phyloP scores from a whole-genome alignment of 768 basidiomycete species.

The Auricularia sp. region DNA sequence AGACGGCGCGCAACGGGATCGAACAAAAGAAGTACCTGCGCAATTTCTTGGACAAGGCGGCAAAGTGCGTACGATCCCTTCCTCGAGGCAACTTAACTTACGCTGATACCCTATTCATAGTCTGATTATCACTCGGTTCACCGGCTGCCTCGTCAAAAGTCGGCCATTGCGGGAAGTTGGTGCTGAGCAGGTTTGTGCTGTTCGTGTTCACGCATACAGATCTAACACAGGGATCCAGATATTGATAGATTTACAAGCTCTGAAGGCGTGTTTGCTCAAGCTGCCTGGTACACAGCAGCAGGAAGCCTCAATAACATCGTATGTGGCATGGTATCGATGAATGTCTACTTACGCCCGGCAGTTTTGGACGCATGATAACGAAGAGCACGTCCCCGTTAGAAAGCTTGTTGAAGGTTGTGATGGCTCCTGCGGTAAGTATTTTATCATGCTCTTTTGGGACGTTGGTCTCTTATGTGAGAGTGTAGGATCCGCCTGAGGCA shows the following conservation, averaged over 20 bases:
- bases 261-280: constrained; percentile 74
- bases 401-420: constrained; percentile 88
- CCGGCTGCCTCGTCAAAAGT: constrained; percentile 79
- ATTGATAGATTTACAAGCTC: constrained; percentile 78
- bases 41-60: constrained; percentile 89
- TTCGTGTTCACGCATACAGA: too few relatives aligned
- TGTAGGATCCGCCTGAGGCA: constrained; percentile 79
- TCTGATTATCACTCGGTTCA: constrained; percentile 77
- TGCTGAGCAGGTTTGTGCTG: constrained; percentile 73
- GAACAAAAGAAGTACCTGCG: constrained; percentile 93
- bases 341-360: constrained; percentile 10
- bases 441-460: neutral
- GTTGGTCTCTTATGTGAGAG: neutral
- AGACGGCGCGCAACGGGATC: constrained; percentile 65
- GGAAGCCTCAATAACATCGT: constrained; percentile 16
- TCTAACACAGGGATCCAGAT: constrained; percentile 36
- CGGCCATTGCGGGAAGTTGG: constrained; percentile 86
- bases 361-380: constrained; percentile 75
- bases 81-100: neutral
- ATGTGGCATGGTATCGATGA: constrained; percentile 7
- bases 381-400: constrained; percentile 79
- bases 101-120: constrained; percentile 27
- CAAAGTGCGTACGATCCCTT: constrained; percentile 45
- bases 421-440: constrained; percentile 73
- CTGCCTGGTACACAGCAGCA: constrained; percentile 51